Evolutionary conservation across 805 yeast species (phyloP).

Genomic region (Candida germanica): DNA sequence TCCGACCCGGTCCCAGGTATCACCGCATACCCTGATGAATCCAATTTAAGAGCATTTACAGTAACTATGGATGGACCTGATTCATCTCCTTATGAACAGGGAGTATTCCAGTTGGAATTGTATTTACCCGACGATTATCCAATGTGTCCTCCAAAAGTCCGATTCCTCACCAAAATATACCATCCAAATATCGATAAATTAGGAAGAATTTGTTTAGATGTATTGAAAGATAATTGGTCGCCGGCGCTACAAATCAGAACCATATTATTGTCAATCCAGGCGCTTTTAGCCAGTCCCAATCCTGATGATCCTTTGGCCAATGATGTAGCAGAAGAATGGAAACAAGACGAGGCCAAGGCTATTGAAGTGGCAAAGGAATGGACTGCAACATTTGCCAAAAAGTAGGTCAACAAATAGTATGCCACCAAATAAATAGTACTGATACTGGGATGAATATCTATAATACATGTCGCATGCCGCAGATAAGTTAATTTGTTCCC

Average conservation of each 20-base stretch:
- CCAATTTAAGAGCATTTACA: conserved; percentile 87
- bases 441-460: no score
- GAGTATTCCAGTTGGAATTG: conserved; percentile 78
- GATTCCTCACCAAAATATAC: conserved; percentile 89
- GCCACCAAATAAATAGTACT: no score
- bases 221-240: conserved; percentile 93
- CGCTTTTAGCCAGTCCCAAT: conserved; percentile 90
- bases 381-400: conserved; percentile 59
- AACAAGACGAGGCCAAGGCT: conserved; percentile 77
- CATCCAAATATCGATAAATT: conserved; percentile 95
- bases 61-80: conserved; percentile 91
- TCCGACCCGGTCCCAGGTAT: conserved; percentile 98
- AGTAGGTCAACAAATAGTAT: no score
- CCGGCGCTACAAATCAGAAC: conserved; percentile 97
- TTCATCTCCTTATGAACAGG: conserved; percentile 83
- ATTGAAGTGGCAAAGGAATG: conserved; percentile 75
- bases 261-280: conserved; percentile 85
- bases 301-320: conserved; percentile 98
- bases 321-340: conserved; percentile 97
- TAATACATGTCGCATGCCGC: no score
- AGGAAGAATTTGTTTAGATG: conserved; percentile 95
- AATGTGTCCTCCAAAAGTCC: conserved; percentile 93
- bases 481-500: no score
- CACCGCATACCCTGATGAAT: conserved; percentile 89
- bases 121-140: conserved; percentile 97